Base-by-base conservation (phyloP, 2,329 filamentous ascomycete genomes). In the Penicillium sp. region DNA sequence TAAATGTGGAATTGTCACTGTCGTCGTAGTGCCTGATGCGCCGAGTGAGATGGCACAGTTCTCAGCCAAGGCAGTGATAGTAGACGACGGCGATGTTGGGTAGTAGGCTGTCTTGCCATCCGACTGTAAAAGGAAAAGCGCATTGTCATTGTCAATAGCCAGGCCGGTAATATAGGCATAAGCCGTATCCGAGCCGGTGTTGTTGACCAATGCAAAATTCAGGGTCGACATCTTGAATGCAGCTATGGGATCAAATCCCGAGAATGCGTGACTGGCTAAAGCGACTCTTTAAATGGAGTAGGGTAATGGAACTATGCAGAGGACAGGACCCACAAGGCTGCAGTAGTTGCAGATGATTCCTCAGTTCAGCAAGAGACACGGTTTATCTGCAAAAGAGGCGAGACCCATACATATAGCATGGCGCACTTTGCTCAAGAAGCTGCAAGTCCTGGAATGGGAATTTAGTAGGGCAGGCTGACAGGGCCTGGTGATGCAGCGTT, bases 131-230 rank as follows among this genome's bases (percentile, higher is more conserved):
- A 92, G 78, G 58, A 87, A 81, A 21, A 87, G 78, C 14, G 79
- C 79, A 65, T 85, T 84, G 69, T 82, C 80, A 19, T 83, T 82
- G 68, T 86, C 81, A 45, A 87, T 68, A 31, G 86, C 84, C 19
- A 80, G 78, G 21, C 90, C 90, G 1, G 87, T 92, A 67, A 95
- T 82, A 71, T 90, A 89, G 21, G 86, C 89, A 66, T 84, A 91
- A 44, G 86, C 82, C 33, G 74, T 82, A 52, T 78, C 74, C 1
- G 87, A 87, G 29, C 76, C 76, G 1, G 87, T 89, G 64, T 84
- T 83, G 76, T 92, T 92, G 65, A 82, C 78, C 21, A 92, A 74
- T 11, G 83, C 81, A 57, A 91, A 81, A 51, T 83, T 78, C 46
- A 90, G 76, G 9, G 82, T 86, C 14, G 68, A 47, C 65, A 66